Evolutionary conservation across 2,329 filamentous ascomycete genomes (phyloP).

Genomic region (Diplodia seriata): DNA sequence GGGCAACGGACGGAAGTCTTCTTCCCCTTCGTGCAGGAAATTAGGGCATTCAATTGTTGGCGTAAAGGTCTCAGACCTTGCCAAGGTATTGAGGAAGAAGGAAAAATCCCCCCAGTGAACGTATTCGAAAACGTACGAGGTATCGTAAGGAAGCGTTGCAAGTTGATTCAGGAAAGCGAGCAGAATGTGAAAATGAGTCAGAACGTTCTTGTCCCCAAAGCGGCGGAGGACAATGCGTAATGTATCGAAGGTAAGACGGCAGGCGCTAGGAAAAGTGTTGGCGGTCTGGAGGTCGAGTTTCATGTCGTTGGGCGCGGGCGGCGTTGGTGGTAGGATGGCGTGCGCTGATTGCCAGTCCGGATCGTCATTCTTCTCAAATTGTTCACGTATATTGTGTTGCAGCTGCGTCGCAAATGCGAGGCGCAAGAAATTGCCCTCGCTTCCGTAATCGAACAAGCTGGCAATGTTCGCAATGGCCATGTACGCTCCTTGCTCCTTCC

Average conservation of each 20-base stretch:
- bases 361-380: conserved; percentile 34
- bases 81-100: conserved; percentile 61
- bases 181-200: conserved; percentile 68
- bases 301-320: conserved; percentile 13
- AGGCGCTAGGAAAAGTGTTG: conserved; percentile 44
- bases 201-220: conserved; percentile 63
- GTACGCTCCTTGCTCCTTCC: conserved; percentile 64
- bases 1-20: conserved; percentile 63
- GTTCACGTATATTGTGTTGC: conserved; percentile 38
- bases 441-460: conserved; percentile 62
- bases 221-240: conserved; percentile 59
- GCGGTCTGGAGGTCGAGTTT: conserved; percentile 35
- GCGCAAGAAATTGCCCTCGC: conserved; percentile 50
- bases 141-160: conserved; percentile 47
- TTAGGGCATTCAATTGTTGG: conserved; percentile 29
- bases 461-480: conserved; percentile 65
- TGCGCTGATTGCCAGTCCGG: conserved; percentile 1
- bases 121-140: conserved; percentile 39
- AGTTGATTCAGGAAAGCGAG: conserved; percentile 64
- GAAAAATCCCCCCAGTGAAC: conserved; percentile 64
- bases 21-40: conserved; percentile 59
- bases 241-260: conserved; percentile 53
- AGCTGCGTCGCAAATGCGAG: conserved; percentile 28
- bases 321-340: conserved; percentile 7
- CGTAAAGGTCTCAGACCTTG: conserved; percentile 12